These are phyloP conservation scores for Pseudocercospora macadamiae DNA, from an alignment of 2,329 filamentous ascomycete genomes.

Conservation along the genomic window DNA sequence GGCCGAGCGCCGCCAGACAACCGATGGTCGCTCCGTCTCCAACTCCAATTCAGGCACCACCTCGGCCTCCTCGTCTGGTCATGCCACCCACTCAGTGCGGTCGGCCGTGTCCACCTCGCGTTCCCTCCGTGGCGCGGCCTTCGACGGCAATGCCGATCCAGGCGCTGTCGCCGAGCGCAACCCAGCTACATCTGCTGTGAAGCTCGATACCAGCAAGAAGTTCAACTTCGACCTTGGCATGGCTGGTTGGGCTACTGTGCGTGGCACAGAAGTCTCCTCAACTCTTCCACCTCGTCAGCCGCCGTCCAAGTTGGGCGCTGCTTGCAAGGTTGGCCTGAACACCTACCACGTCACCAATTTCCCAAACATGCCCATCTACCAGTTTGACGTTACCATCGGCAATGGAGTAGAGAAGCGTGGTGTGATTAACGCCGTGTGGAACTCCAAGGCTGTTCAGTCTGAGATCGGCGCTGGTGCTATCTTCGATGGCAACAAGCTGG, in stretches of 20 bases:
- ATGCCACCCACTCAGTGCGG: conserved; percentile 14
- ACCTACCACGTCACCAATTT: conserved; percentile 70
- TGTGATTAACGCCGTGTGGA: conserved; percentile 77
- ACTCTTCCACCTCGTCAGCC: conserved; percentile 35
- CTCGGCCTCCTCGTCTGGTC: conserved; percentile 14
- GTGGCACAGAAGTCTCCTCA: conserved; percentile 24
- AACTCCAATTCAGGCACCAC: conserved; percentile 12
- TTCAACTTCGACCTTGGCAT: conserved; percentile 34
- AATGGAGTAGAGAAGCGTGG: conserved; percentile 65
- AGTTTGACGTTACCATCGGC: conserved; percentile 76
- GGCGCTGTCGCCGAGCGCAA: conserved; percentile 16
- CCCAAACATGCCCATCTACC: conserved; percentile 67
- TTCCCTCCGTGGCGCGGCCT: conserved; percentile 17
- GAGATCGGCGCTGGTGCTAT: conserved; percentile 65
- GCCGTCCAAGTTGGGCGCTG: conserved; percentile 45
- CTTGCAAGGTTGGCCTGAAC: conserved; percentile 62
- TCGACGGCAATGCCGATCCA: conserved; percentile 28
- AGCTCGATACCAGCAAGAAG: conserved; percentile 29
- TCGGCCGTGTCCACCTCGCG: conserved; percentile 6
- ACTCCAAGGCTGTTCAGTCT: conserved; percentile 62
- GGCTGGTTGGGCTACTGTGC: conserved; percentile 35
- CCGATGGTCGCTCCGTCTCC: background rate
- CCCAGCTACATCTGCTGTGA: conserved; percentile 8
- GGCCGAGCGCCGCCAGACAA: conserved; percentile 10
- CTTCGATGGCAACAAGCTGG: conserved; percentile 81